Base-by-base conservation (phyloP, 768 basidiomycete species). In the Strobilomyces confusus region DNA sequence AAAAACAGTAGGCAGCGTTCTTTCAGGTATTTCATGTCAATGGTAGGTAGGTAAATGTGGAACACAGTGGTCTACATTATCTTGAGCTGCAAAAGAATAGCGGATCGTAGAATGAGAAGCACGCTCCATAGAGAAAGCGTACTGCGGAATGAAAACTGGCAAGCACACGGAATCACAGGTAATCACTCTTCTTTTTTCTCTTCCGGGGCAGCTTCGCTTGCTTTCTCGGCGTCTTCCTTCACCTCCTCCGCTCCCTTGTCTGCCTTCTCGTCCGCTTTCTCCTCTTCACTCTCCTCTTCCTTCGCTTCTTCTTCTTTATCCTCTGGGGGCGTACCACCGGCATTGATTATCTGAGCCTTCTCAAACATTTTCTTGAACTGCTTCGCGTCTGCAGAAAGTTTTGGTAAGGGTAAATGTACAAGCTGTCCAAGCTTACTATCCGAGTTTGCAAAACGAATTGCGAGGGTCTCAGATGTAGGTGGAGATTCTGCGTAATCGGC, bases 401-500 rank as follows among this genome's bases (percentile, higher is more conserved):
- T 54, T 48, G 49, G 49, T 49, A 44, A 60, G 42, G 51, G 4
- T n/a, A 37, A 34, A 17, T 4, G n/a, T 20, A 15, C 25, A 29
- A 33, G 49, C 34, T 30, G 19, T 34, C n/a, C n/a, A 5, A 48
- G 73, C 92, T 73, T 61, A 95, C 95, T 92, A 17, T 98, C 95
- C 52, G 92, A 76, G 75, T 97, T 99, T 59, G 92, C 95, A 64
- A 99, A 98, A 51, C 97, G 90, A 69, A 99, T 97, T 47, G 97
- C 97, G 56, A 99, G 85, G 23, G 97, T 99, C 75, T 98, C 97
- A 20, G 94, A 70, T 42, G 92, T 88, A 22, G 95, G 83, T 43
- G 90, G 92, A 49, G 80, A 77, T 69, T 99, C 97, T 49, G 95
- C 84, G 69, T 90, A 95, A 72, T 99, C 97, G 25, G 95, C 95